Percentiles rank a stretch among this genome's conserved stretches.
These are phyloP conservation scores for Fragaria ananassa DNA, from an alignment of 306 rosid genomes.

Conservation along the genomic window DNA sequence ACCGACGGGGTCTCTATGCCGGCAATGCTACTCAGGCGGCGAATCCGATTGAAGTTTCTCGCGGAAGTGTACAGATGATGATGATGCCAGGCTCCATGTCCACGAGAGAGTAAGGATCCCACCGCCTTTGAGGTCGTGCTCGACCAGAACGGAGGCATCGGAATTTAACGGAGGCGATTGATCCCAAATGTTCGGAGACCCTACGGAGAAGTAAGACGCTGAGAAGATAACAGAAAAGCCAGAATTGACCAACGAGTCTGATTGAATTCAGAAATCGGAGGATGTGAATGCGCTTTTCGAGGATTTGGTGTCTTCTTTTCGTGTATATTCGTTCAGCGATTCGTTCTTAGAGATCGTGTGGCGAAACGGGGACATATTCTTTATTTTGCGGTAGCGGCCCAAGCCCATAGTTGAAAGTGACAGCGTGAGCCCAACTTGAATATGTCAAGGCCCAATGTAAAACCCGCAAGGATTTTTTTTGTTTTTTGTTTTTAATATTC, in stretches of 20 bases:
- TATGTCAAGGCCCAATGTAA: too few relatives aligned
- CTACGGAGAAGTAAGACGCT: not conserved
- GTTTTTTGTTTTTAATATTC: too few relatives aligned
- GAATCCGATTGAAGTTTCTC: constrained; percentile 30
- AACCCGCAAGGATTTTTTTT: too few relatives aligned
- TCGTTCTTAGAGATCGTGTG: too few relatives aligned
- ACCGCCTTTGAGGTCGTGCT: constrained; percentile 46
- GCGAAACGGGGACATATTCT: too few relatives aligned
- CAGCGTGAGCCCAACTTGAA: too few relatives aligned
- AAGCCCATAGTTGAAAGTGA: too few relatives aligned
- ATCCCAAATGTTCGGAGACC: not conserved
- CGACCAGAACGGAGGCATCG: constrained; percentile 71
- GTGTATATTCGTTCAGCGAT: too few relatives aligned
- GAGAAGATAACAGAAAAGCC: not conserved
- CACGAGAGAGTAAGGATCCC: constrained; percentile 44
- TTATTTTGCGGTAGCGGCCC: too few relatives aligned
- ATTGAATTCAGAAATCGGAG: not conserved
- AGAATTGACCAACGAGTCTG: not conserved
- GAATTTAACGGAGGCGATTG: constrained; percentile 2
- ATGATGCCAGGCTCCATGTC: constrained; percentile 27
- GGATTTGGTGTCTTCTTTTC: too few relatives aligned
- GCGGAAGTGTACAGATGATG: constrained; percentile 41
- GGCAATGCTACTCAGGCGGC: constrained; percentile 33
- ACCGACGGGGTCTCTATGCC: constrained; percentile 27
- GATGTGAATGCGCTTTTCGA: not conserved